These are phyloP conservation scores for Paspalum vaginatum DNA, from an alignment of 176 grass and related monocot genomes.

Conservation along the genomic window DNA sequence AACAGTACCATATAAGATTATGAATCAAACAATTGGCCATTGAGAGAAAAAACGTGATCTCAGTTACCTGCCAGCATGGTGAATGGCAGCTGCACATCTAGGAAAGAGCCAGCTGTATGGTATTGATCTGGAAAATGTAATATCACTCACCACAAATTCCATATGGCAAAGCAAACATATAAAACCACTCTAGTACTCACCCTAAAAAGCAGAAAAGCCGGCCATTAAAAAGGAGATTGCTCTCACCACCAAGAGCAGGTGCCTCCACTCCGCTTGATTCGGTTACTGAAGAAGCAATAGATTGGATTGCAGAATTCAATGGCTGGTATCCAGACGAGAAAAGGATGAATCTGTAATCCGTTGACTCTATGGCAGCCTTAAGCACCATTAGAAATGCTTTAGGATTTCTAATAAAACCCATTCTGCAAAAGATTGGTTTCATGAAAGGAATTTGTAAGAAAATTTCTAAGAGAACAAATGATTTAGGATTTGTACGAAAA, in stretches of 20 bases:
- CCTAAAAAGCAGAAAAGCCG: constrained; percentile 85
- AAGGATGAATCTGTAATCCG: constrained; percentile 68
- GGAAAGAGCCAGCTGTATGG: constrained; percentile 91
- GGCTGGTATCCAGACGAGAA: constrained; percentile 78
- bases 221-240: constrained; percentile 62
- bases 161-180: constrained; percentile 15
- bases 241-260: constrained; percentile 27
- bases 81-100: constrained; percentile 66
- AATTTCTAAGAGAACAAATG: not conserved
- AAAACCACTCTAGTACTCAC: constrained; percentile 44
- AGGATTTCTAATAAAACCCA: constrained; percentile 94
- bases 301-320: constrained; percentile 72
- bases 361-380: constrained; percentile 64
- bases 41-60: constrained; percentile 2
- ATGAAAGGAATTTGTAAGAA: constrained; percentile 6
- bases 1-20: not conserved
- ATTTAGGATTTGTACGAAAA: not conserved
- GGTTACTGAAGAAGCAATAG: constrained; percentile 46
- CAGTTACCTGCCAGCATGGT: constrained; percentile 85
- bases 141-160: constrained; percentile 9
- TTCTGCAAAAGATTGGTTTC: constrained; percentile 58
- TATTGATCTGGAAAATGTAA: constrained; percentile 62
- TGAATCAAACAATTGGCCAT: not conserved
- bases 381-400: constrained; percentile 74
- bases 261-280: constrained; percentile 23